phyloP scores from a whole-genome alignment of 192 early-diverging fungal species.

The Diversispora eburnea region DNA sequence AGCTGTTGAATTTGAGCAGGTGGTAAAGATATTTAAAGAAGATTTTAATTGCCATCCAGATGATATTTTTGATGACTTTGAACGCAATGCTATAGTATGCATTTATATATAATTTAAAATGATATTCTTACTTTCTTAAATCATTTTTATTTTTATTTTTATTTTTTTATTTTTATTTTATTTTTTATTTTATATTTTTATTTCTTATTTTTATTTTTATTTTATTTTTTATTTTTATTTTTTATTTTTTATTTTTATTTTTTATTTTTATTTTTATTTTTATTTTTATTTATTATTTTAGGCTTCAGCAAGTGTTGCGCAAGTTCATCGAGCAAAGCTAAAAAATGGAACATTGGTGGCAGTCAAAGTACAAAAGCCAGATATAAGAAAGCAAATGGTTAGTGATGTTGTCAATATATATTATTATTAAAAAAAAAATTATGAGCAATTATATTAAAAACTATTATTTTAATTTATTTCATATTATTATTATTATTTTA shows the following conservation, averaged over 20 bases:
- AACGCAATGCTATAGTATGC: constrained; percentile 54
- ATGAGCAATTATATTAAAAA: too few relatives aligned
- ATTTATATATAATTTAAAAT: too few relatives aligned
- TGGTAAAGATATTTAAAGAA: constrained; percentile 61
- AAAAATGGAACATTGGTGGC: constrained; percentile 71
- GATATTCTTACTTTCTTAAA: too few relatives aligned
- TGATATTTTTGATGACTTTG: constrained; percentile 72
- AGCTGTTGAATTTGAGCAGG: constrained; percentile 56
- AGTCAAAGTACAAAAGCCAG: constrained; percentile 93
- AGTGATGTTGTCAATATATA: background rate
- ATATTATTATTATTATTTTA: background rate
- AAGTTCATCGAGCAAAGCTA: constrained; percentile 82
- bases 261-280: too few relatives aligned
- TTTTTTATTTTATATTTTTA: too few relatives aligned
- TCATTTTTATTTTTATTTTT: too few relatives aligned
- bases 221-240: too few relatives aligned
- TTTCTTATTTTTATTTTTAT: too few relatives aligned
- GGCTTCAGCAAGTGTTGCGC: constrained; percentile 87
- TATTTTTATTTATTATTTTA: too few relatives aligned
- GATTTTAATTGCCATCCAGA: constrained; percentile 62
- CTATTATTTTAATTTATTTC: background rate
- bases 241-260: too few relatives aligned
- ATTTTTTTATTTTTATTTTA: too few relatives aligned
- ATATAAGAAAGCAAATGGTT: constrained; percentile 76
- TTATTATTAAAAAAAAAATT: too few relatives aligned